Percentiles rank a stretch among this genome's conserved stretches.
Evolutionary conservation across 768 basidiomycete species (phyloP).

Genomic region (Naematelia encephala): DNA sequence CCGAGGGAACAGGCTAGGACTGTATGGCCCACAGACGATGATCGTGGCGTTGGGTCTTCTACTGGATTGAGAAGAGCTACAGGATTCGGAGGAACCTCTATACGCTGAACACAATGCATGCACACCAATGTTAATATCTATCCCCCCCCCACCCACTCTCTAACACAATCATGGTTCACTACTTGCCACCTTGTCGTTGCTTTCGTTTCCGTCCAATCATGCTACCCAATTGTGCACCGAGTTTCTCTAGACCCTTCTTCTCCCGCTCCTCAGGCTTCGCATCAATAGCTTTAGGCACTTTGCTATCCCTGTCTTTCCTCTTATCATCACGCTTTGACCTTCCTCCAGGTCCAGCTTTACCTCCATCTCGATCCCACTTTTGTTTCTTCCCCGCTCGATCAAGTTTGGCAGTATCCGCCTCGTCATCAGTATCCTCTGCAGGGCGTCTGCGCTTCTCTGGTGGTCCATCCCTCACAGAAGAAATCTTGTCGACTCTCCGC

Average conservation of each 20-base stretch:
- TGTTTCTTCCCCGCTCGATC: constrained; percentile 27
- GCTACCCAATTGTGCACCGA: constrained; percentile 59
- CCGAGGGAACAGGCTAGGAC: constrained; percentile 6
- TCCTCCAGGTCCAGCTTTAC: neutral
- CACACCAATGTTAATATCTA: neutral
- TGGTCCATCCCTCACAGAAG: constrained; percentile 22
- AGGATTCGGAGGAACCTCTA: constrained; percentile 73
- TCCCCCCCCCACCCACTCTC: too few relatives aligned
- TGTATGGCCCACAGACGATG: constrained; percentile 10
- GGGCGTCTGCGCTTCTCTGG: constrained; percentile 24
- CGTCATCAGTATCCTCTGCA: constrained; percentile 39
- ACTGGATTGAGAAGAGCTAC: constrained; percentile 76
- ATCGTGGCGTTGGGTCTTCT: constrained; percentile 68
- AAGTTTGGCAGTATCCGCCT: constrained; percentile 16
- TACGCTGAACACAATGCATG: constrained; percentile 55
- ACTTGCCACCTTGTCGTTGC: constrained; percentile 56
- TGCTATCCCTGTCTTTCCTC: too few relatives aligned
- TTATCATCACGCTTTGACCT: constrained; percentile 7
- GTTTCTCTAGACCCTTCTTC: constrained; percentile 41
- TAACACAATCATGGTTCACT: too few relatives aligned
- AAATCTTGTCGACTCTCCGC: constrained; percentile 59
- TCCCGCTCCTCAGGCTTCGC: constrained; percentile 14
- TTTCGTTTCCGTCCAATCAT: constrained; percentile 79
- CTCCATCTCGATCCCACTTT: constrained; percentile 1
- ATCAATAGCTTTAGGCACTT: too few relatives aligned